Evolutionary conservation across 2,329 filamentous ascomycete species (phyloP).

Genomic region (Beauveria medogensis): DNA sequence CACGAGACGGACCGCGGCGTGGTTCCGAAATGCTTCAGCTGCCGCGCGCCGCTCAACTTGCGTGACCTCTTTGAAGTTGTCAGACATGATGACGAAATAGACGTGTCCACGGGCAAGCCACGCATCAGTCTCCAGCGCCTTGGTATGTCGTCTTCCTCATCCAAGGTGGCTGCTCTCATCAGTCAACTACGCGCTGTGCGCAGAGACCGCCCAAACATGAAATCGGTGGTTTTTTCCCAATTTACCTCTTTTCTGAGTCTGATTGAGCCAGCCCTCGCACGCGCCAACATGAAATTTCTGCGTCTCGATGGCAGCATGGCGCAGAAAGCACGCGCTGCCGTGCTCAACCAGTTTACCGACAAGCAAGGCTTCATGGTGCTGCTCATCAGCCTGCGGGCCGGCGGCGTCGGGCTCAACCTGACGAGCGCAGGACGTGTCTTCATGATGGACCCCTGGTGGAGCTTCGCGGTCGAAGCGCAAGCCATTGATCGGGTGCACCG

Average conservation of each 20-base stretch:
- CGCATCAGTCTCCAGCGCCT: conserved; percentile 54
- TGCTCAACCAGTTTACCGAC: conserved; percentile 65
- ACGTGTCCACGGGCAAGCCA: conserved; percentile 34
- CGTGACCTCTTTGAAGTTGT: conserved; percentile 91
- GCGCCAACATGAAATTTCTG: conserved; percentile 68
- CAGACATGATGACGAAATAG: conserved; percentile 58
- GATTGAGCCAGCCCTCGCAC: conserved; percentile 70
- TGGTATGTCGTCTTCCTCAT: conserved; percentile 62
- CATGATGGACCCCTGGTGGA: conserved; percentile 99
- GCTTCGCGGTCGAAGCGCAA: conserved; percentile 91
- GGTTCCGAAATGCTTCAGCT: conserved; percentile 80
- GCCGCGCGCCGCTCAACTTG: conserved; percentile 71
- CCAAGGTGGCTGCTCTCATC: conserved; percentile 79
- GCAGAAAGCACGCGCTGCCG: conserved; percentile 73
- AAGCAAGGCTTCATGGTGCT: conserved; percentile 59
- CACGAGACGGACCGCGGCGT: conserved; percentile 74
- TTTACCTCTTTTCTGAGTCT: conserved; percentile 95
- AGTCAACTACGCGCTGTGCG: conserved; percentile 64
- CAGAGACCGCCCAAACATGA: conserved; percentile 58
- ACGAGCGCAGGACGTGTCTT: conserved; percentile 84
- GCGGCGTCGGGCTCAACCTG: conserved; percentile 88
- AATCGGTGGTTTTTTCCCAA: conserved; percentile 92
- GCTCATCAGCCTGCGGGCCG: conserved; percentile 77
- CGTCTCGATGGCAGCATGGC: conserved; percentile 86
- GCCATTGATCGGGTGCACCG: conserved; percentile 96